Evolutionary conservation across 2,329 filamentous ascomycete genomes (phyloP).

Genomic region (Calonectria multiphialidica): DNA sequence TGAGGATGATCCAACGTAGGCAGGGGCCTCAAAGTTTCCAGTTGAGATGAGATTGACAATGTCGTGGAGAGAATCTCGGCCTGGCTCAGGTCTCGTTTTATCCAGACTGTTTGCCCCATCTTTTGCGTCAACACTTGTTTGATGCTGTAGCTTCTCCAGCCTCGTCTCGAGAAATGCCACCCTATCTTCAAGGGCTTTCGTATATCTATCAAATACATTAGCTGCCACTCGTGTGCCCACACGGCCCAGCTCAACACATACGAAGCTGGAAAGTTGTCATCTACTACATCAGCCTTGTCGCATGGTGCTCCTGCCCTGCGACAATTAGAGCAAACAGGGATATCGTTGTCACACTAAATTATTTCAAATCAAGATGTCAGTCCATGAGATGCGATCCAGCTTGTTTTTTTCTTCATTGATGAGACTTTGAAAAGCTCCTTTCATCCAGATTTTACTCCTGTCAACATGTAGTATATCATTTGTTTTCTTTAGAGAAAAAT

Average conservation of each 20-base stretch:
- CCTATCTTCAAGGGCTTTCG: not conserved
- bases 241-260: not conserved
- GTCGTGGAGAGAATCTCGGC: not conserved
- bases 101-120: not conserved
- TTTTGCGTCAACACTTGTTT: not conserved
- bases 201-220: not conserved
- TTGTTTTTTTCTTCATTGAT: not conserved
- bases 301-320: not conserved
- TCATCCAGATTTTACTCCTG: too few species aligned
- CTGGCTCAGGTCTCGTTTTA: not conserved
- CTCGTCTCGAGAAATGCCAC: not conserved
- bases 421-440: too few species aligned
- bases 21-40: not conserved
- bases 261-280: not conserved
- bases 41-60: not conserved
- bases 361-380: not conserved
- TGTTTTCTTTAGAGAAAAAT: too few species aligned
- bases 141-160: not conserved
- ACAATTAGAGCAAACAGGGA: not conserved
- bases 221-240: not conserved
- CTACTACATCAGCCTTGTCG: slow-evolving; percentile 1
- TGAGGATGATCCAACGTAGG: slow-evolving; percentile 1
- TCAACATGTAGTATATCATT: too few species aligned
- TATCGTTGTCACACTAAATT: not conserved
- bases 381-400: not conserved